Evolutionary conservation across 2,329 filamentous ascomycete genomes (phyloP).

Genomic region (Cercospora zeae-maydis): DNA sequence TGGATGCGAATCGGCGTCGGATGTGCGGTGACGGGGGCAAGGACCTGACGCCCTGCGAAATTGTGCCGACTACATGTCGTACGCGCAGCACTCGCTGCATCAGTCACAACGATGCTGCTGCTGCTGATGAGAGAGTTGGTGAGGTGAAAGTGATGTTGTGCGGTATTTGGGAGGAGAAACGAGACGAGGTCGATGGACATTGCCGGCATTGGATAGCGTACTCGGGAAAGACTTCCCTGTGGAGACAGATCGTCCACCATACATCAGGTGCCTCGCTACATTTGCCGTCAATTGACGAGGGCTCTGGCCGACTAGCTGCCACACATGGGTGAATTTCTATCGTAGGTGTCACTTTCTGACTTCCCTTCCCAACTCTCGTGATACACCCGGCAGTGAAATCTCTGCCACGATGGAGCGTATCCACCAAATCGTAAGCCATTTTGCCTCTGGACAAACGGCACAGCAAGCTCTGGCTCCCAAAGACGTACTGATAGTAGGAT

Average conservation of each 20-base stretch:
- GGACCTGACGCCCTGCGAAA: slow-evolving; percentile 5
- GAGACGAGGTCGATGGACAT: neutral
- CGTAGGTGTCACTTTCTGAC: neutral
- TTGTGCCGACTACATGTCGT: slow-evolving; percentile 25
- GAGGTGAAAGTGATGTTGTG: neutral
- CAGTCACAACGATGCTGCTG: slow-evolving; percentile 8
- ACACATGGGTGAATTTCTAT: neutral
- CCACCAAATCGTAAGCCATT: slow-evolving; percentile 11
- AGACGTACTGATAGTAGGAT: slow-evolving; percentile 49
- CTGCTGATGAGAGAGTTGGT: neutral
- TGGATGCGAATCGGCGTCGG: neutral
- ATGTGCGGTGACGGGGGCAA: neutral
- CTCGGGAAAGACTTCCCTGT: slow-evolving; percentile 6
- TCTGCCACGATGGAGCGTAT: slow-evolving; percentile 11
- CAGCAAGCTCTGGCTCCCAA: slow-evolving; percentile 32
- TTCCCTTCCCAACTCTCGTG: neutral
- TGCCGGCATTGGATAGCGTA: neutral
- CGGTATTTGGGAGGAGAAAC: neutral
- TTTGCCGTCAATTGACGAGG: slow-evolving; percentile 3
- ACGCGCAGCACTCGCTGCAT: slow-evolving; percentile 21
- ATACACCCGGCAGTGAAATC: neutral
- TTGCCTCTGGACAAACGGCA: slow-evolving; percentile 7
- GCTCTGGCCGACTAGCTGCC: neutral
- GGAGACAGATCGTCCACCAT: neutral
- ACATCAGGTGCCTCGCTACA: neutral